These are phyloP conservation scores for Mycena rebaudengoi DNA, from an alignment of 768 basidiomycete species.

Conservation along the genomic window DNA sequence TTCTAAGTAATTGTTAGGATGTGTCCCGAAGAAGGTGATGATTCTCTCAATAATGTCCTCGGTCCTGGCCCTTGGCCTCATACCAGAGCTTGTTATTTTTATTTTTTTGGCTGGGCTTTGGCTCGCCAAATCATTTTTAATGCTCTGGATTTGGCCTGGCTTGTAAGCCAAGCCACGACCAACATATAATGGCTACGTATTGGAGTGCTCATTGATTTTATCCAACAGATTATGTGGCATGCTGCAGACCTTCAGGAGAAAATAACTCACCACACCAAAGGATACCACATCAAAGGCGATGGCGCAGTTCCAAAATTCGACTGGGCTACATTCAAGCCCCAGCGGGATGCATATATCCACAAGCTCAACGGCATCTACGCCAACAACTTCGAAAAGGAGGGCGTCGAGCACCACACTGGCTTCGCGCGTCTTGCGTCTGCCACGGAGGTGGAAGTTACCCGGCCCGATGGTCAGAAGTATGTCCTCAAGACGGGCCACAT, in stretches of 20 bases:
- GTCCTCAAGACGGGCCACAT: constrained; percentile 80
- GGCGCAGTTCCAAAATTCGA: constrained; percentile 68
- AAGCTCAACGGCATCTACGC: constrained; percentile 92
- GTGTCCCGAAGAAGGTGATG: constrained; percentile 99
- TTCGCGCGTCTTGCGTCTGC: constrained; percentile 75
- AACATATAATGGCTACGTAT: too few relatives aligned
- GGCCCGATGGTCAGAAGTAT: constrained; percentile 73
- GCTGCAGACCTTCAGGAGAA: constrained; percentile 91
- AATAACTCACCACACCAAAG: constrained; percentile 75
- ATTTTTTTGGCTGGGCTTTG: too few relatives aligned
- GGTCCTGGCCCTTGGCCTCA: too few relatives aligned
- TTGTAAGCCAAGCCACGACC: too few relatives aligned
- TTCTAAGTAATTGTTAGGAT: constrained; percentile 61
- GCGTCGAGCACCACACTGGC: constrained; percentile 88
- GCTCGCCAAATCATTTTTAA: too few relatives aligned
- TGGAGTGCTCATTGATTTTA: not conserved
- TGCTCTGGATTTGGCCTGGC: too few relatives aligned
- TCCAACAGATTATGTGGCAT: constrained; percentile 98
- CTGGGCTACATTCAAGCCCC: constrained; percentile 91
- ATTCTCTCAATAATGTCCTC: too few relatives aligned
- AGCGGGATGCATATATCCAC: constrained; percentile 95
- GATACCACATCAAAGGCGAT: constrained; percentile 75
- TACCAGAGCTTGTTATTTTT: too few relatives aligned
- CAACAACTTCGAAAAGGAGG: constrained; percentile 85
- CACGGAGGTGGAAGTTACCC: constrained; percentile 76